phyloP scores from a whole-genome alignment of 495 filamentous ascomycete genomes.

The Neurospora discreta region DNA sequence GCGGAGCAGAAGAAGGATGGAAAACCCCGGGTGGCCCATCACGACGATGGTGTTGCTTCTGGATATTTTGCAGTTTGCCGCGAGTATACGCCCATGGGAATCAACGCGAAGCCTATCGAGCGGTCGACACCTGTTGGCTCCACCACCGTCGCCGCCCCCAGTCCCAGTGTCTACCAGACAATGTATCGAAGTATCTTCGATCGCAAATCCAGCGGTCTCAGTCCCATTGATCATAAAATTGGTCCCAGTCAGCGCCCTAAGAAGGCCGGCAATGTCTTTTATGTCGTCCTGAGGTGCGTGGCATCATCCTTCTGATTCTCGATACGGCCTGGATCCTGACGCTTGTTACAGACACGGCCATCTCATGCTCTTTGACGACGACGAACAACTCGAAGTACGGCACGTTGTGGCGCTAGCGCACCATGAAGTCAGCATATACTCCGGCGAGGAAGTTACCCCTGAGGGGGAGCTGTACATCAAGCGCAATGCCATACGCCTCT shows the following conservation, averaged over 20 bases:
- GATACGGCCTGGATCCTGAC: slow-evolving; percentile 1
- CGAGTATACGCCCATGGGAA: slow-evolving; percentile 80
- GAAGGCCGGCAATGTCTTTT: slow-evolving; percentile 83
- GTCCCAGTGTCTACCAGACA: slow-evolving; percentile 88
- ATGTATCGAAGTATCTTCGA: slow-evolving; percentile 98
- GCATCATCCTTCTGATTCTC: background rate
- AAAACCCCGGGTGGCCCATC: slow-evolving; percentile 32
- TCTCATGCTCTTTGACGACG: slow-evolving; percentile 93
- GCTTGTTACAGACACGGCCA: slow-evolving; percentile 64
- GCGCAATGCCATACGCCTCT: slow-evolving; percentile 83
- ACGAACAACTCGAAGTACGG: slow-evolving; percentile 77
- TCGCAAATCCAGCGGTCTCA: slow-evolving; percentile 46
- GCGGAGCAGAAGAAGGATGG: slow-evolving; percentile 32
- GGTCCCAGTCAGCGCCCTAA: slow-evolving; percentile 49
- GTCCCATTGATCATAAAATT: slow-evolving; percentile 37
- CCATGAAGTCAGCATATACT: slow-evolving; percentile 77
- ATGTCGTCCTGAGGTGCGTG: slow-evolving; percentile 71
- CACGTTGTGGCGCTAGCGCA: slow-evolving; percentile 88
- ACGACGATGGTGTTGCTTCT: slow-evolving; percentile 75
- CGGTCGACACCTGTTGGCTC: slow-evolving; percentile 71
- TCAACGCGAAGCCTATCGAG: slow-evolving; percentile 88
- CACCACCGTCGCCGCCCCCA: slow-evolving; percentile 52
- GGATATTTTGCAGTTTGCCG: slow-evolving; percentile 93
- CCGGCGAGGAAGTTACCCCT: slow-evolving; percentile 66
- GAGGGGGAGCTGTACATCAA: slow-evolving; percentile 94